Evolutionary conservation across 106 monocot genomes (phyloP).

Genomic region (Allium sativum): DNA sequence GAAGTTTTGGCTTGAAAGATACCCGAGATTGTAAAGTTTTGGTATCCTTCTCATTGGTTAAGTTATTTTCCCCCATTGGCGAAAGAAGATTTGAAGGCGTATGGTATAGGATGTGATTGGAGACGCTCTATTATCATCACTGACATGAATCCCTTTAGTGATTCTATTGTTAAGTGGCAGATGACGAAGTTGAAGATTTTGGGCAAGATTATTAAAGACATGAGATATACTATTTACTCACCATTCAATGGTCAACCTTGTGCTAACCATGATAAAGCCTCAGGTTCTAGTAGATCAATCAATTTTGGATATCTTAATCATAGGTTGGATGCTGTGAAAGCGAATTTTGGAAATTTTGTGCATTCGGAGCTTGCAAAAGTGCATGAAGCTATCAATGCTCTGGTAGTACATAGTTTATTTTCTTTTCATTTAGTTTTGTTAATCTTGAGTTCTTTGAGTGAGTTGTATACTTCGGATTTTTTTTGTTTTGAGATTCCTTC

Average conservation of each 20-base stretch:
- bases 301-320: too few relatives aligned
- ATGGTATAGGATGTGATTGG: slow-evolving; percentile 91
- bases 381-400: too few relatives aligned
- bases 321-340: too few relatives aligned
- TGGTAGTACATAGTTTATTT: too few relatives aligned
- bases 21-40: slow-evolving; percentile 58
- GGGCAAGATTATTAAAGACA: slow-evolving; percentile 76
- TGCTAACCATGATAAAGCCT: slow-evolving; percentile 76
- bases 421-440: too few relatives aligned
- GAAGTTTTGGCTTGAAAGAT: slow-evolving; percentile 56
- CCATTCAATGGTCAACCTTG: slow-evolving; percentile 95
- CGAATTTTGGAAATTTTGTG: too few relatives aligned
- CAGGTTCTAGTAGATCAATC: too few relatives aligned
- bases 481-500: too few relatives aligned
- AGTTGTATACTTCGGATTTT: too few relatives aligned
- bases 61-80: slow-evolving; percentile 75
- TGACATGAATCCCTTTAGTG: slow-evolving; percentile 73
- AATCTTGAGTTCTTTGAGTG: too few relatives aligned
- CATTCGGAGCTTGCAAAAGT: too few relatives aligned
- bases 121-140: slow-evolving; percentile 87
- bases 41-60: slow-evolving; percentile 69
- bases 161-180: slow-evolving; percentile 29
- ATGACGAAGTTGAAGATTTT: slow-evolving; percentile 40
- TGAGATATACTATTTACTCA: slow-evolving; percentile 69
- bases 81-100: slow-evolving; percentile 76